Base-by-base conservation (phyloP, 1,284 basidiomycete species). In the Marasmius fiardii region DNA sequence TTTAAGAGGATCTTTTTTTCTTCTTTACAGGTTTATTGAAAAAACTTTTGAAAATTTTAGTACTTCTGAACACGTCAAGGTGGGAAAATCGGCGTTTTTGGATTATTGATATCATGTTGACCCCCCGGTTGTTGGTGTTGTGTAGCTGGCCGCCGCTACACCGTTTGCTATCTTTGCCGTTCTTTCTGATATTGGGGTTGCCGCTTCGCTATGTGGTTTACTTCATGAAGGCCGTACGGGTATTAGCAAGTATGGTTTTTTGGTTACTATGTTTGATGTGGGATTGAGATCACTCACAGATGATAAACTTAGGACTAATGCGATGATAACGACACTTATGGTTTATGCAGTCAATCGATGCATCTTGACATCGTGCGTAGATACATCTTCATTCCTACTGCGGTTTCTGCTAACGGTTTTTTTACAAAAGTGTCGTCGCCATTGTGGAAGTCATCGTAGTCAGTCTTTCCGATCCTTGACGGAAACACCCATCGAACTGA, bases 281-380 rank as follows among this genome's bases (percentile, higher is more conserved):
- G 28, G 4, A 41, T 41, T 2, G 14, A 41, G 16, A n/a, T 54
- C 12, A 37, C 10, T 26, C 21, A n/a, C 2, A 2, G 4, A 41
- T 26, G 10, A 33, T 34, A 26, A 7, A 12, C 35, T n/a, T n/a
- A 74, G 72, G 12, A 74, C 74, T 6, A 68, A 72, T 52, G 64
- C 63, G 1, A 51, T 74, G 4, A 63, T 73, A 23, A 69, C 68
- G 8, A 68, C 62, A 1, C 59, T 74, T 7, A 73, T 74, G 11
- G 60, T 75, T 1, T 75, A 73, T 54, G 69, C 73, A 4, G 70
- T 74, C 52, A 74, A 74, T 56, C 71, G 73, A 4, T 74, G 71
- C 54, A 53, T 75, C 4, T 57, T 75, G 37, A 74, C 73, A 3
- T 71, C 71, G 73, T 74, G 58, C 50, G 68, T 60, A 1, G 48